Percentiles rank a stretch among this genome's conserved stretches.
phyloP scores from a whole-genome alignment of 495 filamentous ascomycete species.

The Lichina pygmaea region DNA sequence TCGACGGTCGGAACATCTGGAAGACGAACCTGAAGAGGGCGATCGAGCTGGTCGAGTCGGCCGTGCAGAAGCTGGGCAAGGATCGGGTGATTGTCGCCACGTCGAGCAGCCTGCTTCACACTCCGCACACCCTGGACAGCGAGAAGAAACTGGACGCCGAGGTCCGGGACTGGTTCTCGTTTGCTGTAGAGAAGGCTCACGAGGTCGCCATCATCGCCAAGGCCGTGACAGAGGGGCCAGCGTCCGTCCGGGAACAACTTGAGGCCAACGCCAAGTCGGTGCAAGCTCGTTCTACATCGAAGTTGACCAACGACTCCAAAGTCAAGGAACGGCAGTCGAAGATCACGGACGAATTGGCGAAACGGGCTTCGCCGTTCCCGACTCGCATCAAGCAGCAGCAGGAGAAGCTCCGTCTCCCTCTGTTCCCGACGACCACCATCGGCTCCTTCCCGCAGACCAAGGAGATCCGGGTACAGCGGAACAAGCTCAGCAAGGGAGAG shows the following conservation, averaged over 20 bases:
- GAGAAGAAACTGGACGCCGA: conserved; percentile 91
- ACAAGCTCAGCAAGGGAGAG: conserved; percentile 95
- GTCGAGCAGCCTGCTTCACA: conserved; percentile 90
- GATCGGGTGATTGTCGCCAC: conserved; percentile 90
- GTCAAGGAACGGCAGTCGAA: conserved; percentile 86
- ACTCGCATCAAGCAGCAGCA: conserved; percentile 62
- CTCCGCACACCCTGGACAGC: conserved; percentile 83
- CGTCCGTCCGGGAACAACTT: conserved; percentile 56
- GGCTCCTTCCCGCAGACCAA: conserved; percentile 98
- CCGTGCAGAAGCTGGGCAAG: conserved; percentile 78
- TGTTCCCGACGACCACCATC: conserved; percentile 97
- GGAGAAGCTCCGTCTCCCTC: conserved; percentile 64
- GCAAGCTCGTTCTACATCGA: conserved; percentile 65
- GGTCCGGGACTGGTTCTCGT: conserved; percentile 94
- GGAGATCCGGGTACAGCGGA: conserved; percentile 84
- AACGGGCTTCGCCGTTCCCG: conserved; percentile 73
- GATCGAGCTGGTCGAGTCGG: conserved; percentile 65
- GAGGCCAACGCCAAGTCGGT: conserved; percentile 87
- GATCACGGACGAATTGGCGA: conserved; percentile 61
- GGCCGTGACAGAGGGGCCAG: conserved; percentile 75
- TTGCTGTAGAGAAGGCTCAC: conserved; percentile 77
- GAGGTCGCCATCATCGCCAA: conserved; percentile 89
- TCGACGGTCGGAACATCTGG: conserved; percentile 99
- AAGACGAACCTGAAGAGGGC: conserved; percentile 92
- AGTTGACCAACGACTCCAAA: conserved; percentile 81